These are phyloP conservation scores for Ensete ventricosum DNA, from an alignment of 176 grass and related monocot genomes.

Conservation along the genomic window DNA sequence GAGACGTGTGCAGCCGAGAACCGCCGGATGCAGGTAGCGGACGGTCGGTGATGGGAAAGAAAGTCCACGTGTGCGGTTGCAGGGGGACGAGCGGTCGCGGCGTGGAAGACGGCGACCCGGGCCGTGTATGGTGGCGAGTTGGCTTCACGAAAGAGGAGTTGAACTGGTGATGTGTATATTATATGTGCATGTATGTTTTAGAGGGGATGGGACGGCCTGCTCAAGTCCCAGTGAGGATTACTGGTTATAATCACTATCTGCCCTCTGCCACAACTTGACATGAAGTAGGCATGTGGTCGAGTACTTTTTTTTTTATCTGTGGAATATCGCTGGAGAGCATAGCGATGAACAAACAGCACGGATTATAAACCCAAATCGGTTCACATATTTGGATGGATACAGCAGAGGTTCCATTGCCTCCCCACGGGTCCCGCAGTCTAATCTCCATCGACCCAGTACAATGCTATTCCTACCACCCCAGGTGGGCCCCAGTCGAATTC, in stretches of 20 bases:
- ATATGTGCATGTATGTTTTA: not conserved
- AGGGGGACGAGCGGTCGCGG: not conserved
- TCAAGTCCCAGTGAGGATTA: not conserved
- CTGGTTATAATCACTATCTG: too few species aligned
- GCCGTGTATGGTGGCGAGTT: constrained; percentile 2
- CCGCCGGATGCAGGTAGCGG: not conserved
- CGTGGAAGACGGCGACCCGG: constrained; percentile 4
- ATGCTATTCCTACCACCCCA: too few species aligned
- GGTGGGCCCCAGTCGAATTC: too few species aligned
- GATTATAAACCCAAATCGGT: not conserved
- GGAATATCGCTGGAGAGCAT: not conserved
- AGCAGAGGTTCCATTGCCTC: too few species aligned
- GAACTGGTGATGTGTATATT: too few species aligned
- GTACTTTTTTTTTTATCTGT: too few species aligned
- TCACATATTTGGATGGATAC: not conserved
- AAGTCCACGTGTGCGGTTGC: constrained; percentile 2
- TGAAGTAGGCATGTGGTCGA: too few species aligned
- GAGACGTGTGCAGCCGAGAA: not conserved
- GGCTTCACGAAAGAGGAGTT: not conserved
- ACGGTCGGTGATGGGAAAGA: not conserved
- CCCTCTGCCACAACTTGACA: too few species aligned
- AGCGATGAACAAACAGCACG: not conserved
- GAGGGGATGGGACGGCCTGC: not conserved
- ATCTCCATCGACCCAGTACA: too few species aligned
- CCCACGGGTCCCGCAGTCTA: too few species aligned